A percentile compares a stretch with the other conserved stretches of the same genome.
phyloP scores from a whole-genome alignment of 1,284 basidiomycete species.

The Athelia sp. region DNA sequence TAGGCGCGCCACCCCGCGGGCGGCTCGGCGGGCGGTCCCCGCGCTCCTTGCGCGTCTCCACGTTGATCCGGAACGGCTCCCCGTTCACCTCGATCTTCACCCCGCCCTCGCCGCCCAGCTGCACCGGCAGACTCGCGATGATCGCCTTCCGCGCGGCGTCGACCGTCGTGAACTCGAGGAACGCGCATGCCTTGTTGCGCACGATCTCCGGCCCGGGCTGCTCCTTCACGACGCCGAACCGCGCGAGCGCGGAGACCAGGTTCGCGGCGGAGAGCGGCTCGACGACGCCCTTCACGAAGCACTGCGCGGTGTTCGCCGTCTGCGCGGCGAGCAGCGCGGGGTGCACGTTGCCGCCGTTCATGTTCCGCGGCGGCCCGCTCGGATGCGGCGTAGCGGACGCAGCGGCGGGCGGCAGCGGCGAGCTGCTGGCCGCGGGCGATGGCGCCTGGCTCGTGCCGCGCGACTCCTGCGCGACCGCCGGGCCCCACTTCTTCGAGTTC shows the following conservation, averaged over 20 bases:
- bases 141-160: constrained; percentile 87
- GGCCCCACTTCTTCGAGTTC: constrained; percentile 75
- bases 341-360: constrained; percentile 30
- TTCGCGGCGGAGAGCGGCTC: constrained; percentile 65
- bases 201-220: constrained; percentile 79
- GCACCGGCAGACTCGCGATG: constrained; percentile 55
- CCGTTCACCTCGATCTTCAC: constrained; percentile 65
- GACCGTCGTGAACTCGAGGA: constrained; percentile 82
- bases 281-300: constrained; percentile 87
- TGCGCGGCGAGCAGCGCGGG: constrained; percentile 53
- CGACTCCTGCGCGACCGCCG: constrained; percentile 68
- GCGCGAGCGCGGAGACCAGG: constrained; percentile 59
- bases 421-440: constrained; percentile 33
- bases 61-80: constrained; percentile 56
- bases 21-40: constrained; percentile 60
- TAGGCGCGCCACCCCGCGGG: constrained; percentile 42
- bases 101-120: constrained; percentile 85
- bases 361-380: constrained; percentile 13
- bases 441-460: constrained; percentile 66
- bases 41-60: constrained; percentile 90
- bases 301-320: constrained; percentile 63
- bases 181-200: constrained; percentile 86
- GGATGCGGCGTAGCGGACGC: constrained; percentile 26
- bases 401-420: constrained; percentile 47
- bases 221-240: constrained; percentile 89